Conservation (phyloP, 495 filamentous ascomycete species). For the Xylaria curta region DNA sequence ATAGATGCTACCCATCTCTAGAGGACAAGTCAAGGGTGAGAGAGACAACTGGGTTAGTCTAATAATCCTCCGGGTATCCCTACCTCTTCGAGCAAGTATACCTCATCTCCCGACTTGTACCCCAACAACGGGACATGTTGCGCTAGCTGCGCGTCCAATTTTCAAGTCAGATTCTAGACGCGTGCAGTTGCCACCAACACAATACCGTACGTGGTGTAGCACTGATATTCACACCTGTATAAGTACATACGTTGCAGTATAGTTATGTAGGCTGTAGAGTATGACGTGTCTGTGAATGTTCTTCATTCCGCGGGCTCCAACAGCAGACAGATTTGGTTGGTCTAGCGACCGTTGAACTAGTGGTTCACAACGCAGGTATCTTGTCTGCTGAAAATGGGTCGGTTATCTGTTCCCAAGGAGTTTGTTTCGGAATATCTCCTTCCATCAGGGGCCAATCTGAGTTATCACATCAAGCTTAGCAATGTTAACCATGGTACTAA, state of each 20-base stretch:
- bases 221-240: not conserved
- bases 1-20: slow-evolving; percentile 9
- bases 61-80: slow-evolving; percentile 24
- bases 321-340: slow-evolving; percentile 5
- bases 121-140: slow-evolving; percentile 12
- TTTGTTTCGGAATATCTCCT: slow-evolving; percentile 22
- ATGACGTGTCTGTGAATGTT: not conserved
- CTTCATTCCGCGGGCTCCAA: slow-evolving; percentile 16
- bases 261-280: not conserved
- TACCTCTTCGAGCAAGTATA: slow-evolving; percentile 19
- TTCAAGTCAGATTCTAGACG: slow-evolving; percentile 19
- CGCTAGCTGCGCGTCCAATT: slow-evolving; percentile 23
- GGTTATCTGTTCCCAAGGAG: slow-evolving; percentile 22
- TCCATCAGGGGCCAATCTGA: slow-evolving; percentile 19
- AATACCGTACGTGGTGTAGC: not conserved
- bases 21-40: not conserved
- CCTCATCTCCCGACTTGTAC: slow-evolving; percentile 5
- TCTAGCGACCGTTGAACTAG: slow-evolving; percentile 21
- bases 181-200: not conserved
- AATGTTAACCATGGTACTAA: slow-evolving; percentile 21
- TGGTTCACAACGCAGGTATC: slow-evolving; percentile 16
- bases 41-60: not conserved
- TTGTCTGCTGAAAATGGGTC: slow-evolving; percentile 20
- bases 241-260: not conserved
- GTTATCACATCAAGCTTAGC: slow-evolving; percentile 1